Base-by-base conservation (phyloP, 2,329 filamentous ascomycete genomes). In the Colletotrichum musicola region DNA sequence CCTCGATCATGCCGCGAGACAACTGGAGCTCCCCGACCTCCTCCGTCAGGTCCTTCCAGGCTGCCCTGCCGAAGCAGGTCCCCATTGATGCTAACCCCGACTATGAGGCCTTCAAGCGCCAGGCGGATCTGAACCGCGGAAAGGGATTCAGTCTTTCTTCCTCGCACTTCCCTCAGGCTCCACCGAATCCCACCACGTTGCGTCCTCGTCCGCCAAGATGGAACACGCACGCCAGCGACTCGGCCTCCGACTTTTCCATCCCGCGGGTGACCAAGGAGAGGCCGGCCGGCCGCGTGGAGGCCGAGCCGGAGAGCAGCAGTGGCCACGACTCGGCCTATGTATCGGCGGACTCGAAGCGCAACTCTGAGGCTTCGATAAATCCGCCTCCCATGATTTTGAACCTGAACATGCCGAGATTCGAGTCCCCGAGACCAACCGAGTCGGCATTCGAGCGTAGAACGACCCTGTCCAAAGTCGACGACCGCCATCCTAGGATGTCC, bases 21-120 rank as follows among this genome's bases (percentile, higher is more conserved):
- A 93, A 93, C 78, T 95, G 93, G 92, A 93, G 91, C 73, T 87
- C 92, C 9, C 86, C 90, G 1, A 90, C 89, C 9, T 92, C 91
- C 0, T 90, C 91, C 5, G 86, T 94, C 56, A 89, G 89, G 74
- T 92, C 91, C 0, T 93, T 92, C 61, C 88, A 86, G 20, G 88
- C 90, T 16, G 86, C 88, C 3, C 87, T 92, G 9, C 92, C 93
- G 2, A 89, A 89, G 71, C 86, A 90, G 71, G 81, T 94, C 6
- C 87, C 93, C 0, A 81, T 93, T 58, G 92, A 95, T 74, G 89
- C 91, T 40, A 94, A 95, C 74, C 88, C 92, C 6, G 91, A 94
- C n/a, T 95, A 92, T 71, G 93, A 95, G 77, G 91, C 92, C 2
- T 95, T 97, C 77, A 86, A 86, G 73, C 89, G 86, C 71, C 91